Base-by-base conservation (phyloP, 202 grass and related monocot genomes). In the Zoysia matrella region DNA sequence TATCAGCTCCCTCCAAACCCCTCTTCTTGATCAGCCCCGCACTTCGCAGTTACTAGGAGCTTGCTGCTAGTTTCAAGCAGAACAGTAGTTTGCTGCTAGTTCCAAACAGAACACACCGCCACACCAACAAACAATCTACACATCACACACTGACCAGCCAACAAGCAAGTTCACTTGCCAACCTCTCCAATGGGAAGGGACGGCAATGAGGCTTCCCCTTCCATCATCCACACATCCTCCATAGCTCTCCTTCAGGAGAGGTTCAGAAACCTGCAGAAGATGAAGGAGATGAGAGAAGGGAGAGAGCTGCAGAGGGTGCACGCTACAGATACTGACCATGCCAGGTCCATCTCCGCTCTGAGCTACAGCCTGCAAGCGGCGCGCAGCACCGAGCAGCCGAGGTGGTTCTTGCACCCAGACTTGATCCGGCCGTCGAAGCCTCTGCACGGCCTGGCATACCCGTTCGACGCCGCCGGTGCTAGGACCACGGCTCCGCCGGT, bases 281-380 rank as follows among this genome's bases (percentile, higher is more conserved):
- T 94, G 49, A 97, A 97, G 83, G 91, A 90, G 89, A 98, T 95
- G 95, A 83, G 90, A 71, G 90, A 98, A 75, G 90, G 91, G n/a
- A 93, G 76, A 45, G 92, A 88, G 79, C 48, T 95, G 54, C 84
- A 88, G 77, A 91, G 69, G 86, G 88, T 85, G 52, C 60, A 75
- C 14, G 22, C 52, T 77, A 18, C 81, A 11, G 83, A 82, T 54
- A 60, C 56, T 36, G 86, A 83, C 52, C 66, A 41, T 4, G 13
- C 50, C 11, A 51, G 64, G 3, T 57, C 81, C 7, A 30, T 72
- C 68, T 52, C 88, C 3, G 72, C 86, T 79, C 80, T 85, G 0
- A 80, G 18, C 60, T 72, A 75, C 8, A 57, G 80, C 47, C 84
- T 76, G 3, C 83, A 85, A 65, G 46, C 74, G 3, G 66, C 60